These are phyloP conservation scores for Fusarium ambrosium DNA, from an alignment of 2,329 filamentous ascomycete species.

Conservation along the genomic window DNA sequence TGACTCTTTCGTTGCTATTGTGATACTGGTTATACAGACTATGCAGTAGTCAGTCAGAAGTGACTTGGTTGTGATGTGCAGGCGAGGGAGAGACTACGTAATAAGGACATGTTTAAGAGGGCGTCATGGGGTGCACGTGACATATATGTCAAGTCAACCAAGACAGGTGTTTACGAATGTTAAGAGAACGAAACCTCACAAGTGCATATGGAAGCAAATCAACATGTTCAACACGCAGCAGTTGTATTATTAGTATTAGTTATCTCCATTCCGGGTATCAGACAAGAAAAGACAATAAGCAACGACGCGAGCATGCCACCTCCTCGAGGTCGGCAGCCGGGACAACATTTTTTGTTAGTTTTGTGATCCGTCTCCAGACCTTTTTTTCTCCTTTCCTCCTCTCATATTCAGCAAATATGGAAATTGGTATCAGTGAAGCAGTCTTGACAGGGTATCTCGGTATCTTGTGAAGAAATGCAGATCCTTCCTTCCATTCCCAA, in stretches of 20 bases:
- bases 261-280: slow-evolving; percentile 58
- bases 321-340: slow-evolving; percentile 30
- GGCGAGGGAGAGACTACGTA: not conserved
- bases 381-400: slow-evolving; percentile 40
- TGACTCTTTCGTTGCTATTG: not conserved
- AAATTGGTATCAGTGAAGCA: slow-evolving; percentile 61
- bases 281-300: slow-evolving; percentile 51
- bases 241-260: slow-evolving; percentile 62
- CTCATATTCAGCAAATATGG: slow-evolving; percentile 47
- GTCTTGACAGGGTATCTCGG: slow-evolving; percentile 69
- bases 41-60: not conserved
- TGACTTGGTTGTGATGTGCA: not conserved
- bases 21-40: not conserved
- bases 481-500: slow-evolving; percentile 64
- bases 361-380: slow-evolving; percentile 31
- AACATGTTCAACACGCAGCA: slow-evolving; percentile 51
- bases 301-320: slow-evolving; percentile 41
- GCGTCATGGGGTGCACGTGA: not conserved
- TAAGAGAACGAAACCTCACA: not conserved
- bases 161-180: not conserved
- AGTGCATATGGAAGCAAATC: not conserved
- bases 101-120: not conserved
- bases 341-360: slow-evolving; percentile 38
- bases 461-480: slow-evolving; percentile 67
- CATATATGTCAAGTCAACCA: not conserved